Conservation (phyloP, 495 filamentous ascomycete species). For the Aspergillus panamensis region DNA sequence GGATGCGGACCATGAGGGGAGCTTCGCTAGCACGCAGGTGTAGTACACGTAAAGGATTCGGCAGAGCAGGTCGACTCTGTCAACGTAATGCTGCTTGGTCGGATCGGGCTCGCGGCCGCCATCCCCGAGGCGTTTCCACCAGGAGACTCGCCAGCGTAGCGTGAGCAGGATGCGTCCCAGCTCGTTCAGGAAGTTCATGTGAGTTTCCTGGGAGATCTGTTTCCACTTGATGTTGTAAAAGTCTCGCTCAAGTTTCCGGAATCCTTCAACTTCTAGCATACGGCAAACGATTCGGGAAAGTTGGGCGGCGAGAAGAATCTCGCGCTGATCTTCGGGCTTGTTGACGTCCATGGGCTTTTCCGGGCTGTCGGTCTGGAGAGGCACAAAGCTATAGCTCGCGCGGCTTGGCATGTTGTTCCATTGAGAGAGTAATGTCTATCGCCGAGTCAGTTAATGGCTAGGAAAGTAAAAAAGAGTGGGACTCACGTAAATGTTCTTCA, state of each 20-base stretch:
- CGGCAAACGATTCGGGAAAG: slow-evolving; percentile 49
- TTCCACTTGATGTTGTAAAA: slow-evolving; percentile 53
- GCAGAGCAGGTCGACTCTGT: slow-evolving; percentile 46
- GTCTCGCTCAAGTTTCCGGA: slow-evolving; percentile 47
- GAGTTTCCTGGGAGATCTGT: slow-evolving; percentile 44
- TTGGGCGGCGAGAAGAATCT: slow-evolving; percentile 47
- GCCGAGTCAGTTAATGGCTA: slow-evolving; percentile 9
- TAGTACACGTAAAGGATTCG: slow-evolving; percentile 51
- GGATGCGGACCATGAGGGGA: slow-evolving; percentile 41
- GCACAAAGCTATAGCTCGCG: slow-evolving; percentile 44
- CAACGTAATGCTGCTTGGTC: slow-evolving; percentile 43
- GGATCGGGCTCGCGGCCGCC: slow-evolving; percentile 43
- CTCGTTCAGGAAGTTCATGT: slow-evolving; percentile 42
- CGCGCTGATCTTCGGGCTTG: slow-evolving; percentile 36
- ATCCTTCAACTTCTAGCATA: slow-evolving; percentile 51
- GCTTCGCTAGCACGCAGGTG: slow-evolving; percentile 46
- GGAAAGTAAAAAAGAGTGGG: not conserved
- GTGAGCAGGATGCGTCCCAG: slow-evolving; percentile 46
- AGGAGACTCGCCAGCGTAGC: slow-evolving; percentile 48
- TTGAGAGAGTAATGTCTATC: slow-evolving; percentile 42
- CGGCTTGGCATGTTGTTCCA: slow-evolving; percentile 55
- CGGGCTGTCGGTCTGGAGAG: slow-evolving; percentile 29
- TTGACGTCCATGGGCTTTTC: slow-evolving; percentile 44
- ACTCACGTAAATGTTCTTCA: slow-evolving; percentile 44
- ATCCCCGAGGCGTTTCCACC: slow-evolving; percentile 49